A percentile compares a stretch with the other conserved stretches of the same genome.
Evolutionary conservation across 106 monocot species (phyloP).

Genomic region (Dendrobium catenatum): DNA sequence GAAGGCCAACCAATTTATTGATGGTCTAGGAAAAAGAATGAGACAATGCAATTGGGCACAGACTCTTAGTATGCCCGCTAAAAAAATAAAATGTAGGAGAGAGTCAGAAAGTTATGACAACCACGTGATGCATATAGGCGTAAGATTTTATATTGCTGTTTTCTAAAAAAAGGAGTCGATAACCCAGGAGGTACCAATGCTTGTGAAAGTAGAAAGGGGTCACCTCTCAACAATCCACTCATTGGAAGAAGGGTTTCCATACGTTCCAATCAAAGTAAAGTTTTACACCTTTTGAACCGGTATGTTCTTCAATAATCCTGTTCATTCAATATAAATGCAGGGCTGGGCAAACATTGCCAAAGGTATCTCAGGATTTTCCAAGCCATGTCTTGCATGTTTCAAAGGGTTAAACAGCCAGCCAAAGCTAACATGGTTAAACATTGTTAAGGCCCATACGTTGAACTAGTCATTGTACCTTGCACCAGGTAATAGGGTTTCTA

Average conservation of each 20-base stretch:
- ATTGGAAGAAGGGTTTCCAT: no score
- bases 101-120: no score
- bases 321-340: background rate
- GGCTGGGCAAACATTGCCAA: background rate
- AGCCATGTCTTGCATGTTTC: background rate
- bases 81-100: no score
- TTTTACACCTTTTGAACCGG: background rate
- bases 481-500: background rate
- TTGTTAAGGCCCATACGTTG: background rate
- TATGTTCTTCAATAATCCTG: background rate
- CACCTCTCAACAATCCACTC: no score
- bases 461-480: background rate
- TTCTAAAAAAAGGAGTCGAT: no score
- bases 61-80: no score
- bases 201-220: no score
- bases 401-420: background rate
- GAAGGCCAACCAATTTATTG: background rate
- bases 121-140: no score
- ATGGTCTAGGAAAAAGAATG: background rate
- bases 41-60: no score
- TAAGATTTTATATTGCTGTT: no score
- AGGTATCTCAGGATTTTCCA: background rate
- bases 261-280: no score
- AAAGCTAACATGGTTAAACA: background rate
- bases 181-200: no score